Conservation (phyloP, 2,329 filamentous ascomycete genomes). For the Tolypocladium tropicale region DNA sequence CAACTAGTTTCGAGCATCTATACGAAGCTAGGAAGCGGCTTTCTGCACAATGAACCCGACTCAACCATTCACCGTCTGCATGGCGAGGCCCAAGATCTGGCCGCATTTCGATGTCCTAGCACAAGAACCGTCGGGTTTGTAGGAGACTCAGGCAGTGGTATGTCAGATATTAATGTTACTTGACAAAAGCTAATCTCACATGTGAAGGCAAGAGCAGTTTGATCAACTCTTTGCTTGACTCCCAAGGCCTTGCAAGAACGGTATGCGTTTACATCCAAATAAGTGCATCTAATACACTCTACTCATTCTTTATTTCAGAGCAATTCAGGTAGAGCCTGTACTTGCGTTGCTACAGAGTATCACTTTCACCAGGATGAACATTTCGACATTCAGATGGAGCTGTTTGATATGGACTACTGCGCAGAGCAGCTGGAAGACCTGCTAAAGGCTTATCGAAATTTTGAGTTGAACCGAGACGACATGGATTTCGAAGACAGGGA, state of each 20-base stretch:
- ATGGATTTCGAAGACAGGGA: constrained; percentile 13
- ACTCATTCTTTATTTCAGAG: constrained; percentile 21
- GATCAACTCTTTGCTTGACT: constrained; percentile 37
- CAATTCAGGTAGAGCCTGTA: constrained; percentile 32
- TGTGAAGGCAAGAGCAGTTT: constrained; percentile 35
- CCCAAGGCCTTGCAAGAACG: constrained; percentile 24
- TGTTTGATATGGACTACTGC: constrained; percentile 21
- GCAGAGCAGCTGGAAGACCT: constrained; percentile 22
- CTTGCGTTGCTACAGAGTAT: constrained; percentile 37
- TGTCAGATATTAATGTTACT: constrained; percentile 2
- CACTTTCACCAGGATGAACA: constrained; percentile 21
- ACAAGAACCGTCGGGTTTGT: constrained; percentile 34
- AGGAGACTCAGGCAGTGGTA: constrained; percentile 36
- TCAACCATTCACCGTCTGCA: constrained; percentile 27
- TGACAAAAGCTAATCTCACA: not conserved
- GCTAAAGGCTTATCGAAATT: constrained; percentile 25
- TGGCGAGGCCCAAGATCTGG: constrained; percentile 19
- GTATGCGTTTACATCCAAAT: constrained; percentile 14
- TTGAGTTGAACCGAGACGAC: constrained; percentile 7
- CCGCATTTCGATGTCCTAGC: constrained; percentile 25
- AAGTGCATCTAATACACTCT: not conserved
- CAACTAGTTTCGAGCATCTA: constrained; percentile 17
- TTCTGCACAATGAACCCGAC: constrained; percentile 23
- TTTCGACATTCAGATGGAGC: constrained; percentile 23
- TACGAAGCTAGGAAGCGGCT: constrained; percentile 21